A percentile compares a stretch with the other conserved stretches of the same genome.
Conservation (phyloP, 768 basidiomycete genomes). For the Mycena chlorophos region DNA sequence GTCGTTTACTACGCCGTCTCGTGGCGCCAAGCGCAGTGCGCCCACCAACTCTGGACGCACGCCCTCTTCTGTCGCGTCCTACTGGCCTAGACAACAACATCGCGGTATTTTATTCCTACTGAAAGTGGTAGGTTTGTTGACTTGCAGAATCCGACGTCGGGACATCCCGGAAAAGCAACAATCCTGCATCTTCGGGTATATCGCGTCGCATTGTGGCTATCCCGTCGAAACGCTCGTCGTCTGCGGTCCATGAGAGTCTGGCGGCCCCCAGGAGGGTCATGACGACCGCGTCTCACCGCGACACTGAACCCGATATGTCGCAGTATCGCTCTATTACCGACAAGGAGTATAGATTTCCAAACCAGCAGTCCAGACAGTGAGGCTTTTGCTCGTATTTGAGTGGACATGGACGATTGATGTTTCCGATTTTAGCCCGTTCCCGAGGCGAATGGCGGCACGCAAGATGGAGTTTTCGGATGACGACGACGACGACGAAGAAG, state of each 20-base stretch:
- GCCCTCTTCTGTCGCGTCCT: no score
- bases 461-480: not conserved
- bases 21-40: not conserved
- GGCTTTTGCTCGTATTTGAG: no score
- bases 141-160: no score
- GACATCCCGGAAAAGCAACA: no score
- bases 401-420: not conserved
- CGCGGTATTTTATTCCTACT: no score
- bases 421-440: not conserved
- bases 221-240: no score
- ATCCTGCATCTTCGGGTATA: no score
- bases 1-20: not conserved
- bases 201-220: no score
- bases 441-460: not conserved
- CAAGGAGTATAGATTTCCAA: not conserved
- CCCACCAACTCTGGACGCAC: not conserved
- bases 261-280: conserved; percentile 1
- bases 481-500: conserved; percentile 8
- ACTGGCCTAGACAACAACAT: not conserved
- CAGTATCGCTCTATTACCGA: conserved; percentile 2
- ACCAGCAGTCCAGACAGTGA: conserved; percentile 12
- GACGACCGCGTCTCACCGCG: conserved; percentile 7
- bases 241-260: no score
- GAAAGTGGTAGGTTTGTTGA: no score
- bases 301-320: not conserved